phyloP scores from a whole-genome alignment of 202 grass and related monocot genomes.

The Carex arenaria region DNA sequence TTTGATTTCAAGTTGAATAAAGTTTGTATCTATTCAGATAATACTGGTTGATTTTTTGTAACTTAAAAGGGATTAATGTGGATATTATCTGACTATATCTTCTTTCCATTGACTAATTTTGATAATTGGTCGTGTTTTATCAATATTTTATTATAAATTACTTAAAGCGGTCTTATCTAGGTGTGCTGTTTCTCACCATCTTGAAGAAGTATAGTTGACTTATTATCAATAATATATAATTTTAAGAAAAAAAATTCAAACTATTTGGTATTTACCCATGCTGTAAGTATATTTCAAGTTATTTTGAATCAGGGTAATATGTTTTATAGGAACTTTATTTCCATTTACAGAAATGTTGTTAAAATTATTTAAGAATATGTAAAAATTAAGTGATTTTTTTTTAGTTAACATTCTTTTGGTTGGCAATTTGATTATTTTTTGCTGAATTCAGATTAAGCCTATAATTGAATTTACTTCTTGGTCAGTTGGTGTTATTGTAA shows the following conservation, averaged over 20 bases:
- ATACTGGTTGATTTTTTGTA: not conserved
- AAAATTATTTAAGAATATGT: not conserved
- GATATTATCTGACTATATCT: not conserved
- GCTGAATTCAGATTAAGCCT: not conserved
- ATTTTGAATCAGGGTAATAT: not conserved
- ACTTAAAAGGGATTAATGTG: not conserved
- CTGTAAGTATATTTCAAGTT: not conserved
- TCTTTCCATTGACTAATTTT: not conserved
- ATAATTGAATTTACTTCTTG: not conserved
- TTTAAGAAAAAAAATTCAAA: not conserved
- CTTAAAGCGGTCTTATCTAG: not conserved
- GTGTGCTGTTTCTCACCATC: not conserved
- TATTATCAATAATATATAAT: not conserved
- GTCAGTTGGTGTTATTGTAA: not conserved
- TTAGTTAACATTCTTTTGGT: not conserved
- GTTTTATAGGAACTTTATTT: not conserved
- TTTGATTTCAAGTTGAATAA: not conserved
- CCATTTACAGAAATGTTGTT: not conserved
- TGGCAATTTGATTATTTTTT: conserved; percentile 5
- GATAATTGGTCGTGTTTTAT: not conserved
- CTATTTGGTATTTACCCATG: not conserved
- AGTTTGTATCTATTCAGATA: not conserved
- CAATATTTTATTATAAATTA: not conserved
- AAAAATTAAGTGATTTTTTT: not conserved
- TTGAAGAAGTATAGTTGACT: not conserved